Conservation (phyloP, 176 grass and related monocot genomes). For the Musa troglodytarum region DNA sequence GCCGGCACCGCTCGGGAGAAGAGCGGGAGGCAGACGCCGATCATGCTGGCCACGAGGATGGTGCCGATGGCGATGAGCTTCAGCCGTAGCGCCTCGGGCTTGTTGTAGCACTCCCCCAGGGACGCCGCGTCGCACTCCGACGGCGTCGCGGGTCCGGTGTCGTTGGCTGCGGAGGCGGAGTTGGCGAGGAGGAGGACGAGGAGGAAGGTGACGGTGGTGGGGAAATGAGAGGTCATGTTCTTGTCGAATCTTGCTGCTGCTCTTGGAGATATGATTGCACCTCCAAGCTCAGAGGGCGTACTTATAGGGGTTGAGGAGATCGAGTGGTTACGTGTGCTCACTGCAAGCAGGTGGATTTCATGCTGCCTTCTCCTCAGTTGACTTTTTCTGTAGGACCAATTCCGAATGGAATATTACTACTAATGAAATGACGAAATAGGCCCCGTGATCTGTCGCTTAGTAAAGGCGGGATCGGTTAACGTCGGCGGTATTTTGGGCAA, state of each 20-base stretch:
- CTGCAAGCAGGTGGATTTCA: not conserved
- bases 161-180: not conserved
- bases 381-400: not conserved
- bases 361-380: not conserved
- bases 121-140: not conserved
- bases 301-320: not conserved
- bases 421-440: no score
- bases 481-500: no score
- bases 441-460: no score
- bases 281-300: not conserved
- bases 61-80: constrained; percentile 55
- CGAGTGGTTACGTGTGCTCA: no score
- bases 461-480: no score
- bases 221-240: not conserved
- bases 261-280: no score
- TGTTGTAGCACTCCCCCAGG: constrained; percentile 32
- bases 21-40: constrained; percentile 64
- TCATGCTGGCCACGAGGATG: constrained; percentile 43
- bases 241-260: not conserved
- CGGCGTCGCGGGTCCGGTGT: not conserved
- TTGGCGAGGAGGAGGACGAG: not conserved
- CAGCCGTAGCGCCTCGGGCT: constrained; percentile 42
- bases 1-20: constrained; percentile 41
- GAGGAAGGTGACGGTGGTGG: not conserved
- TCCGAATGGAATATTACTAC: no score